Conservation (phyloP, 345 rosid genomes). For the Raphanus sativus region DNA sequence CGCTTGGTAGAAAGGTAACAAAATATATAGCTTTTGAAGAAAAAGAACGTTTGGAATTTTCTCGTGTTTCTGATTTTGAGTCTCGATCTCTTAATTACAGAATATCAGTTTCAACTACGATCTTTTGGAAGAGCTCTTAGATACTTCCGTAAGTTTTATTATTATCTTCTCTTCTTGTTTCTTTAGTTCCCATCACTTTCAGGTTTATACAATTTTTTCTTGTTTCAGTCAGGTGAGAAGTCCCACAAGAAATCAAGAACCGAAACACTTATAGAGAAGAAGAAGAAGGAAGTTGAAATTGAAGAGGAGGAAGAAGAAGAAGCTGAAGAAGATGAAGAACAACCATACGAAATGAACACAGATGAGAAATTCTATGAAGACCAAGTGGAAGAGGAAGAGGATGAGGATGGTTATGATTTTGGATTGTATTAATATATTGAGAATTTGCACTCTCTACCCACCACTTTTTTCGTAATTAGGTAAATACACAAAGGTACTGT, state of each 20-base stretch:
- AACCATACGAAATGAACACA: not conserved
- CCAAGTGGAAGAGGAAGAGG: not conserved
- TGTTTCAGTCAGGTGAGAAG: not conserved
- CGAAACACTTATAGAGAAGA: not conserved
- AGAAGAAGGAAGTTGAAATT: not conserved
- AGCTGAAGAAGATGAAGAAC: not conserved
- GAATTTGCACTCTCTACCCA: no score
- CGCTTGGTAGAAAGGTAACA: slow-evolving; percentile 68
- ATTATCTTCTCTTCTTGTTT: not conserved
- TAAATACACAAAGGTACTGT: no score
- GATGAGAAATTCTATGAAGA: not conserved
- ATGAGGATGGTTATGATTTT: no score
- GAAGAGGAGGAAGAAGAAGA: not conserved
- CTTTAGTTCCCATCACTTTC: not conserved
- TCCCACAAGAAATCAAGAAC: not conserved
- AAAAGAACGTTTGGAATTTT: not conserved
- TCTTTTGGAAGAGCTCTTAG: slow-evolving; percentile 62
- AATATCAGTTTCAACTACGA: slow-evolving; percentile 68
- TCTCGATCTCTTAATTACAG: slow-evolving; percentile 43
- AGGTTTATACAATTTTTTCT: not conserved
- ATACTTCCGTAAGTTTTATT: slow-evolving; percentile 44
- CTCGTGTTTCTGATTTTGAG: not conserved
- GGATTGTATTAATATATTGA: not conserved
- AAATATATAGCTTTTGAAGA: no score
- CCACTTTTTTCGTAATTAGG: no score